phyloP scores from a whole-genome alignment of 495 filamentous ascomycete genomes.

The Talaromyces proteolyticus region DNA sequence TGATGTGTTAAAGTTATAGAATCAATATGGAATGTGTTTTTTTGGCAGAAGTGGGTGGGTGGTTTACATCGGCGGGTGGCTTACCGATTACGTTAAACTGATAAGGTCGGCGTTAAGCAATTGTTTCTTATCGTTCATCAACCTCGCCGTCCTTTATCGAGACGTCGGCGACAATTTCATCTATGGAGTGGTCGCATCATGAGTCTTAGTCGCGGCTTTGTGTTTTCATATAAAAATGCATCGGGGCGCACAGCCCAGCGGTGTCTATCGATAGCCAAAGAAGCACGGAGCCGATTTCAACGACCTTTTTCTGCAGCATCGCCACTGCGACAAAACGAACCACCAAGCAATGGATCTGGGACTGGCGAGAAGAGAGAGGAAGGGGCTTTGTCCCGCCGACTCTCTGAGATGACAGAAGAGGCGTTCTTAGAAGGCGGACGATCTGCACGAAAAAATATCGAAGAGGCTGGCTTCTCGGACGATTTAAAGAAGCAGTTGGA shows the following conservation, averaged over 20 bases:
- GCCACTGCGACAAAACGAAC: constrained; percentile 2
- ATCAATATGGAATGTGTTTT: too few species aligned
- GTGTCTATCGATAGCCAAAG: background rate
- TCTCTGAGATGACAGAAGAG: constrained; percentile 77
- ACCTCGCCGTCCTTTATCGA: background rate
- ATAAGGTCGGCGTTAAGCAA: background rate
- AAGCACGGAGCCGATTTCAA: background rate
- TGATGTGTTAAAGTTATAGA: too few species aligned
- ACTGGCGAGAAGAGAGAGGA: constrained; percentile 4
- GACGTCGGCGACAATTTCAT: too few species aligned
- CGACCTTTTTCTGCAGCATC: background rate
- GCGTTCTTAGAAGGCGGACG: constrained; percentile 64
- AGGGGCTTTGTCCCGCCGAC: constrained; percentile 67
- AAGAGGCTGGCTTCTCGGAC: constrained; percentile 81
- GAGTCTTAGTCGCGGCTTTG: background rate
- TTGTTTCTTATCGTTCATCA: background rate
- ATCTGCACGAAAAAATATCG: constrained; percentile 65
- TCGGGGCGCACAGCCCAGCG: background rate
- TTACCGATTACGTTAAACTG: background rate
- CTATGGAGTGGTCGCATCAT: background rate
- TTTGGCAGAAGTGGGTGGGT: too few species aligned
- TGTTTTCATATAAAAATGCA: constrained; percentile 1
- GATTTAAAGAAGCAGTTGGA: constrained; percentile 74
- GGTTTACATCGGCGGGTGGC: background rate
- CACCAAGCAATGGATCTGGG: background rate